phyloP scores from a whole-genome alignment of 768 basidiomycete species.

The Candolleomyces aberdarensis region DNA sequence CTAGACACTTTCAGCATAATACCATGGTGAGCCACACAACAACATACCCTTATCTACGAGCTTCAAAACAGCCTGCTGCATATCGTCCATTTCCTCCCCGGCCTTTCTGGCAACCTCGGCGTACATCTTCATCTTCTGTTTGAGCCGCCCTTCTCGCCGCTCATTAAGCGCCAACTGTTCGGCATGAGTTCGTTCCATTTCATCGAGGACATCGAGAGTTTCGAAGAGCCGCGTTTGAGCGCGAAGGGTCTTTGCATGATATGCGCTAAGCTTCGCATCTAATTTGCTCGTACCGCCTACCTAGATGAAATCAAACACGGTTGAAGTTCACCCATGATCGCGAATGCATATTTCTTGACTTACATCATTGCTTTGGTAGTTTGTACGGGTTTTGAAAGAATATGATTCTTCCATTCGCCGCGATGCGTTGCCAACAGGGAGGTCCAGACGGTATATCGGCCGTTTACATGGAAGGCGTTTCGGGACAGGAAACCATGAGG shows the following conservation, averaged over 20 bases:
- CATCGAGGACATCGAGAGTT: constrained; percentile 50
- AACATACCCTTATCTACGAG: constrained; percentile 60
- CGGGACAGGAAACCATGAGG: background rate
- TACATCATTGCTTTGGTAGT: background rate
- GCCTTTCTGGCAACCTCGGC: constrained; percentile 25
- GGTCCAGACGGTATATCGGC: background rate
- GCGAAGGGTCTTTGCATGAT: background rate
- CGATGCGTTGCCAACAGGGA: background rate
- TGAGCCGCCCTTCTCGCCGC: constrained; percentile 30
- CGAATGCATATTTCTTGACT: background rate
- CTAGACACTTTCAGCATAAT: constrained; percentile 19
- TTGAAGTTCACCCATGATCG: background rate
- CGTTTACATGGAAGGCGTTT: background rate
- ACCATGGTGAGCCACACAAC: background rate
- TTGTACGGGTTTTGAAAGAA: background rate
- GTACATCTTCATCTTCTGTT: constrained; percentile 36
- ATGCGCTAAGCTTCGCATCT: background rate
- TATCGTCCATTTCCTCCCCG: constrained; percentile 49
- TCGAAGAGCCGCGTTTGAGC: constrained; percentile 42
- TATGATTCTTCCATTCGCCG: background rate
- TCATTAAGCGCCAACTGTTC: constrained; percentile 35
- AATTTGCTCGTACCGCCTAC: background rate
- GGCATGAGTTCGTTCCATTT: constrained; percentile 34
- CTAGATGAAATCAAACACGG: background rate
- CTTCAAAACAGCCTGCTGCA: constrained; percentile 49